Conservation (phyloP, 1,284 basidiomycete species). For the Tilletia walkeri region DNA sequence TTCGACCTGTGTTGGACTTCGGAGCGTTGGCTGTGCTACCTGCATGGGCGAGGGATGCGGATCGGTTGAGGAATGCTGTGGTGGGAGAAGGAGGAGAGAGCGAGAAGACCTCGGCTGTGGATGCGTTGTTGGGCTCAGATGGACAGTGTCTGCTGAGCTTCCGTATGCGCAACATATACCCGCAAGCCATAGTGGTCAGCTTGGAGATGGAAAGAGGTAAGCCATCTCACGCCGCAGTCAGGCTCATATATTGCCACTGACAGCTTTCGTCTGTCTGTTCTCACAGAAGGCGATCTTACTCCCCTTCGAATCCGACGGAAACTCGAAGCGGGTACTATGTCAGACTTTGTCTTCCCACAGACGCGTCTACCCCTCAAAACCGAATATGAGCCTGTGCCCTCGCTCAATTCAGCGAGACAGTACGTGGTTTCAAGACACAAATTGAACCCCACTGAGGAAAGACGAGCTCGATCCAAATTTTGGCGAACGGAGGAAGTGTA, state of each 20-base stretch:
- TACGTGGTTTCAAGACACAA: constrained; percentile 79
- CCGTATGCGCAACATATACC: neutral
- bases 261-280: constrained; percentile 59
- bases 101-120: neutral
- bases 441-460: constrained; percentile 65
- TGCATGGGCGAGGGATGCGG: constrained; percentile 26
- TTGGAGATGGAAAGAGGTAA: neutral
- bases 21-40: constrained; percentile 31
- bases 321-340: neutral
- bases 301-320: neutral
- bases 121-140: neutral
- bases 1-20: constrained; percentile 87
- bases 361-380: constrained; percentile 67
- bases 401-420: constrained; percentile 75
- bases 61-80: constrained; percentile 24
- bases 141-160: constrained; percentile 22
- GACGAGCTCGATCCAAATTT: constrained; percentile 86
- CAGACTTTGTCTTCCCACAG: constrained; percentile 77
- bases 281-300: constrained; percentile 34
- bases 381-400: constrained; percentile 69
- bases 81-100: constrained; percentile 31
- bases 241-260: constrained; percentile 71
- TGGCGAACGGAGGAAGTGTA: constrained; percentile 61
- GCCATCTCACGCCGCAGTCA: neutral
- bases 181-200: constrained; percentile 61